Evolutionary conservation across 78 protist genomes (phyloP).

Genomic region (Anaeramoeba flamelloides): DNA sequence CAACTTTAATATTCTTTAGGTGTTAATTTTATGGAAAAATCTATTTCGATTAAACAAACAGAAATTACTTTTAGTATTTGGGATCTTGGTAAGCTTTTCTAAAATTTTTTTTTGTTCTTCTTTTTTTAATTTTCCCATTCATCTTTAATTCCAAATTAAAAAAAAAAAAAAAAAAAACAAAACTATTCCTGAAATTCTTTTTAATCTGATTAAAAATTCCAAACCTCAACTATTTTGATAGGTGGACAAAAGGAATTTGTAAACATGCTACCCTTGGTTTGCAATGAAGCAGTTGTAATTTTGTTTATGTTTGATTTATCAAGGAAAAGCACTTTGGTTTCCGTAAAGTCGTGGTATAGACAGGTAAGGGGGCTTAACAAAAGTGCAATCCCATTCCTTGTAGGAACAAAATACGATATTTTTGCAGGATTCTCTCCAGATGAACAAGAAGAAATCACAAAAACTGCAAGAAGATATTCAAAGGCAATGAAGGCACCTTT

Average conservation of each 20-base stretch:
- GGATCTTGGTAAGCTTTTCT: too few relatives aligned
- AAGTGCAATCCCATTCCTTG: conserved; percentile 70
- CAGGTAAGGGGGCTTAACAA: conserved; percentile 64
- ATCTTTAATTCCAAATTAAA: too few relatives aligned
- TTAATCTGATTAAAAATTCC: too few relatives aligned
- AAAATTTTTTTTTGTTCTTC: too few relatives aligned
- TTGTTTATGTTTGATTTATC: conserved; percentile 90
- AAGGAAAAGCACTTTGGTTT: conserved; percentile 61
- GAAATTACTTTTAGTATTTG: conserved; percentile 81
- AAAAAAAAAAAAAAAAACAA: too few relatives aligned
- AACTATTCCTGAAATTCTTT: too few relatives aligned
- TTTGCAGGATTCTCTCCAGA: conserved; percentile 44
- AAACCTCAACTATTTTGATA: too few relatives aligned
- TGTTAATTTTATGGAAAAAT: conserved; percentile 94
- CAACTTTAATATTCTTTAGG: too few relatives aligned
- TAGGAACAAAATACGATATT: conserved; percentile 80
- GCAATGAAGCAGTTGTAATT: conserved; percentile 84
- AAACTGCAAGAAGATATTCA: conserved; percentile 66
- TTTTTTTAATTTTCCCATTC: too few relatives aligned
- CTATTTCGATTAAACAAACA: conserved; percentile 46
- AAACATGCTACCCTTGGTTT: conserved; percentile 86
- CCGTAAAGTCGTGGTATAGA: conserved; percentile 78
- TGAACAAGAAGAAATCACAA: conserved; percentile 61
- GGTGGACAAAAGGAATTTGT: conserved; percentile 71
- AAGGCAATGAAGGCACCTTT: conserved; percentile 85